A percentile compares a stretch with the other conserved stretches of the same genome.
Evolutionary conservation across 2,329 filamentous ascomycete species (phyloP).

Genomic region (Hypoxylon sp.): DNA sequence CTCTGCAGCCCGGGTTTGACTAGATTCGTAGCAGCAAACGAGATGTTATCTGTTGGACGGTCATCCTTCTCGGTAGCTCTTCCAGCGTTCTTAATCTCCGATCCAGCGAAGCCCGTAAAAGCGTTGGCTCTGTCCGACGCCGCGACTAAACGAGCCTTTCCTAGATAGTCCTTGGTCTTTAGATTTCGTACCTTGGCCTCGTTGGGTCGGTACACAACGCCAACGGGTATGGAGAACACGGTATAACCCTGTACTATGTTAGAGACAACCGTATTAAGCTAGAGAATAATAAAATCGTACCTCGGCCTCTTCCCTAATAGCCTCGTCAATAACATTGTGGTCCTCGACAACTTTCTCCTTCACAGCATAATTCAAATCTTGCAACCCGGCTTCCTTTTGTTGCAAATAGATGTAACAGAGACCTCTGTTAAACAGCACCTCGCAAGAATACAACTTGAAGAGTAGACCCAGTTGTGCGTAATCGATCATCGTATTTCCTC

Average conservation of each 20-base stretch:
- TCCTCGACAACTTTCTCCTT: slow-evolving; percentile 97
- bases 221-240: slow-evolving; percentile 97
- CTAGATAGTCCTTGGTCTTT: slow-evolving; percentile 97
- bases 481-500: slow-evolving; percentile 97
- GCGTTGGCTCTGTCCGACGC: slow-evolving; percentile 85
- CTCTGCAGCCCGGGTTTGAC: slow-evolving; percentile 88
- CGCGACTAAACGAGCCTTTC: slow-evolving; percentile 93
- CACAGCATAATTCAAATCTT: slow-evolving; percentile 89
- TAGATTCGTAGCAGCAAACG: slow-evolving; percentile 92
- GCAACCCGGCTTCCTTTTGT: slow-evolving; percentile 89
- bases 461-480: slow-evolving; percentile 96
- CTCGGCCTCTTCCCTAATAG: slow-evolving; percentile 92
- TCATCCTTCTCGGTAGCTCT: slow-evolving; percentile 78
- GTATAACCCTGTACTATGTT: slow-evolving; percentile 83
- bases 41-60: slow-evolving; percentile 85
- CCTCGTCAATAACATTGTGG: slow-evolving; percentile 98
- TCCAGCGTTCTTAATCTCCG: slow-evolving; percentile 80
- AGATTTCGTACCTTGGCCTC: slow-evolving; percentile 98
- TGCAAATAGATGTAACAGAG: slow-evolving; percentile 98
- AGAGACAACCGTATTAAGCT: slow-evolving; percentile 40
- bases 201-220: slow-evolving; percentile 94
- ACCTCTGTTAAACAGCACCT: slow-evolving; percentile 96
- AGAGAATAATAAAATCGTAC: slow-evolving; percentile 63
- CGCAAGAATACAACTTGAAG: slow-evolving; percentile 97
- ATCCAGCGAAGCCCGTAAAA: slow-evolving; percentile 85